phyloP scores from a whole-genome alignment of 2,329 filamentous ascomycete species.

The Stachybotrys chlorohalonatus region DNA sequence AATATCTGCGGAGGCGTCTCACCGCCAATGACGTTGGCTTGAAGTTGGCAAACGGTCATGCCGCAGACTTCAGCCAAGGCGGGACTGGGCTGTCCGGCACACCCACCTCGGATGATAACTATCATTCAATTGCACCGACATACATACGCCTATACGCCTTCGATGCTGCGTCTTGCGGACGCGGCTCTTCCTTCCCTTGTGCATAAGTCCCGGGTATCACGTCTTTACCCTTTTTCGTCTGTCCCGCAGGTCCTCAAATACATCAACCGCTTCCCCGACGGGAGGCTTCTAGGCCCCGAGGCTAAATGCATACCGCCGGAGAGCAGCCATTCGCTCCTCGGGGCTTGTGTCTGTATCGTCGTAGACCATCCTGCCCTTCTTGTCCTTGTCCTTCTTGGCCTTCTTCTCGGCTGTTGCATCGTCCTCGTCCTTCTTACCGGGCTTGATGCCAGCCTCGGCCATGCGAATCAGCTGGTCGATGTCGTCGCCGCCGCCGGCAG shows the following conservation, averaged over 20 bases:
- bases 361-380: constrained; percentile 68
- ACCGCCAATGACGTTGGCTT: too few relatives aligned
- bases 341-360: constrained; percentile 71
- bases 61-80: too few relatives aligned
- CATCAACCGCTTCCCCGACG: background rate
- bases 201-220: background rate
- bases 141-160: background rate
- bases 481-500: constrained; percentile 42
- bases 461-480: constrained; percentile 58
- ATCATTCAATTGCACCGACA: background rate
- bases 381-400: constrained; percentile 58
- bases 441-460: constrained; percentile 52
- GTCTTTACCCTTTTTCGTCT: background rate
- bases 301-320: constrained; percentile 64
- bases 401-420: constrained; percentile 46
- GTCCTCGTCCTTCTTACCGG: constrained; percentile 29
- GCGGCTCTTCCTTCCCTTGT: background rate
- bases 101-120: background rate
- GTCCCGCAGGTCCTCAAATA: background rate
- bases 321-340: constrained; percentile 78
- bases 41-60: too few relatives aligned
- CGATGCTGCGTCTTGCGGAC: background rate
- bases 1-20: too few relatives aligned
- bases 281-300: constrained; percentile 8
- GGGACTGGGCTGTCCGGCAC: too few relatives aligned